Evolutionary conservation across 257 asterid species (phyloP), one percentile per base, ranked within the genome.

Genomic region (Solanum raphanifolium): DNA sequence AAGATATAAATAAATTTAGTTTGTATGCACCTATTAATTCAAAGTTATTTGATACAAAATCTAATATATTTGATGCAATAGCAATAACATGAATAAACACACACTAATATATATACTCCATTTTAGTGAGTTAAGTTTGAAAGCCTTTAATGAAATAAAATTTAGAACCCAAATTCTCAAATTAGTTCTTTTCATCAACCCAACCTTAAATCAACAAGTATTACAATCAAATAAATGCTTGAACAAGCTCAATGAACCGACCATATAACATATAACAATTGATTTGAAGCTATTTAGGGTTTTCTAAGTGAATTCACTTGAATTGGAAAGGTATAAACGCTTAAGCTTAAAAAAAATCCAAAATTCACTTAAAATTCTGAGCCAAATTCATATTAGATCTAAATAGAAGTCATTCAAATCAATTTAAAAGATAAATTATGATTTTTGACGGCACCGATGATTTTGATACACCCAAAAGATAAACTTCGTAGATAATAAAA

Each of bases 251-350:
- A 87, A 9, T n/a, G 76, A 89, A 86, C 68, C 68, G 68, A 69
- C 32, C 15, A 29, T 86, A 88, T 72, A 69, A 34, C 25, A 25
- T 87, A 65, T 34, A 11, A 78, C 31, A 72, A 41, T 9, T 3
- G 66, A 48, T 27, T 75, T 83, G 74, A 66, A 90, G 73, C 29
- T 85, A 88, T 86, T 91, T 93, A 93, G 95, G 98, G 94, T 94
- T 95, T 91, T 74, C 85, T 38, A 73, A 34, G 78, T 34, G 13
- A 6, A n/a, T 78, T 29, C 86, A 88, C 15, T 43, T 83, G 83
- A 84, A 65, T 43, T 38, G 46, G 18, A 79, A 86, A 88, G 87
- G 36, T 65, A 81, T 76, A 89, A 83, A 58, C 5, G 23, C 1
- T 15, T 0, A 5, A 52, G 23, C 23, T 18, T 52, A 16, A 52